phyloP scores from a whole-genome alignment of 148 eudicot species.

The Polygonum maritimum region DNA sequence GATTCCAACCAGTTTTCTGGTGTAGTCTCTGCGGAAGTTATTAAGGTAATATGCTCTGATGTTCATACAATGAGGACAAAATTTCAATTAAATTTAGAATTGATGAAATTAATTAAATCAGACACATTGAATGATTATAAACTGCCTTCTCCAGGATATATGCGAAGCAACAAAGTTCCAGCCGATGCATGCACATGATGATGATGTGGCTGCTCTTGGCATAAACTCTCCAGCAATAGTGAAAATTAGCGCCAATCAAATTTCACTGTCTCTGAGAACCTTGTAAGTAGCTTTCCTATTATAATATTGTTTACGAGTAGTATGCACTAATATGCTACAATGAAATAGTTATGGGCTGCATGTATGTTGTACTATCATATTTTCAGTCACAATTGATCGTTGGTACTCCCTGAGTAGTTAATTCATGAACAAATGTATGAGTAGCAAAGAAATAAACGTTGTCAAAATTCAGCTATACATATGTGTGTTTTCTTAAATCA shows the following conservation, averaged over 20 bases:
- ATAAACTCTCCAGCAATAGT: slow-evolving; percentile 39
- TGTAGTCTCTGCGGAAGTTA: slow-evolving; percentile 89
- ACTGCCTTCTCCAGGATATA: slow-evolving; percentile 56
- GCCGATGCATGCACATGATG: slow-evolving; percentile 37
- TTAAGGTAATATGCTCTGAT: slow-evolving; percentile 43
- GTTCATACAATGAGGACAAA: no score
- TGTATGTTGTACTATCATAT: neutral
- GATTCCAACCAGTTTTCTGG: slow-evolving; percentile 96
- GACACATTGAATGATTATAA: neutral
- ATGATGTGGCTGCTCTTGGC: slow-evolving; percentile 27
- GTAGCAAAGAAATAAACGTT: neutral
- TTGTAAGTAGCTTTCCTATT: slow-evolving; percentile 29
- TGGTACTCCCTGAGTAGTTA: neutral
- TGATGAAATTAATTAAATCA: neutral
- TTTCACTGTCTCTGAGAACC: slow-evolving; percentile 52
- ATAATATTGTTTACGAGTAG: neutral
- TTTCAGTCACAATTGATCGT: neutral
- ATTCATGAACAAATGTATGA: neutral
- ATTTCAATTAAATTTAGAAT: no score
- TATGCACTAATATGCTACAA: neutral
- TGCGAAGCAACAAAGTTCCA: slow-evolving; percentile 92
- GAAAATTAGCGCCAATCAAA: slow-evolving; percentile 39
- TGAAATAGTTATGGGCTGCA: neutral
- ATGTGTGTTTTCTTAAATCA: neutral
- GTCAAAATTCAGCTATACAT: neutral